Conservation (phyloP, 192 early-diverging fungal species). For the Coemansia sp. region DNA sequence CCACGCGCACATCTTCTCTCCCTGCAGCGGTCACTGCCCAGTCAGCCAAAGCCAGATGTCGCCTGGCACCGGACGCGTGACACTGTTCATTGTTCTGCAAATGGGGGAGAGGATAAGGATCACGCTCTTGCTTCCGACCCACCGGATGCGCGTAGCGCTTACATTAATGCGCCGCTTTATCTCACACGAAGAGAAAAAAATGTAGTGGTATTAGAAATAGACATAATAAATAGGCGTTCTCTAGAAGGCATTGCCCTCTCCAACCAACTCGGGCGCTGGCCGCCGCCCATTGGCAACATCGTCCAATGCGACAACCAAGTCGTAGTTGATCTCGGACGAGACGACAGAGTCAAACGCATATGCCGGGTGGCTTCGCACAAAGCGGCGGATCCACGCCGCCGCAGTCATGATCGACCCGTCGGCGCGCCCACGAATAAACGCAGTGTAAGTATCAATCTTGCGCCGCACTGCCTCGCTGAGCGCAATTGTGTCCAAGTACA, state of each 20-base stretch:
- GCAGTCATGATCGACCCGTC: conserved; percentile 84
- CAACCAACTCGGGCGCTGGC: conserved; percentile 46
- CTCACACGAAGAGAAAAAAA: neutral
- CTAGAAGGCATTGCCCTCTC: conserved; percentile 4
- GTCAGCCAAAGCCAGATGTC: conserved; percentile 1
- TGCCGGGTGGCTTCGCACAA: conserved; percentile 82
- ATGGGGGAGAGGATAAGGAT: neutral
- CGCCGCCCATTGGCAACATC: conserved; percentile 42
- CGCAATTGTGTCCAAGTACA: conserved; percentile 78
- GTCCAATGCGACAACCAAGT: conserved; percentile 65
- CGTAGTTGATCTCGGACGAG: conserved; percentile 80
- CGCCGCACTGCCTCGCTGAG: conserved; percentile 71
- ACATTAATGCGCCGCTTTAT: neutral
- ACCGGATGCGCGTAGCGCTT: neutral
- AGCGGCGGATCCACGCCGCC: conserved; percentile 89
- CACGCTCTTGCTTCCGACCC: conserved; percentile 3
- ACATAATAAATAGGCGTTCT: neutral
- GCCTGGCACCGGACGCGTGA: neutral
- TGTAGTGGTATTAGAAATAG: neutral
- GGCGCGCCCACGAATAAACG: conserved; percentile 79
- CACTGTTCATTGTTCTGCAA: neutral
- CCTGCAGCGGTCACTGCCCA: conserved; percentile 7
- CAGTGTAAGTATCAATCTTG: conserved; percentile 74
- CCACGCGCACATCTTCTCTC: neutral
- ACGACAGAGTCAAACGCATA: conserved; percentile 94